Evolutionary conservation across 1,139 yeast genomes (phyloP), one percentile per base, ranked within the genome.

Genomic region (Hansenula lynferdii): DNA sequence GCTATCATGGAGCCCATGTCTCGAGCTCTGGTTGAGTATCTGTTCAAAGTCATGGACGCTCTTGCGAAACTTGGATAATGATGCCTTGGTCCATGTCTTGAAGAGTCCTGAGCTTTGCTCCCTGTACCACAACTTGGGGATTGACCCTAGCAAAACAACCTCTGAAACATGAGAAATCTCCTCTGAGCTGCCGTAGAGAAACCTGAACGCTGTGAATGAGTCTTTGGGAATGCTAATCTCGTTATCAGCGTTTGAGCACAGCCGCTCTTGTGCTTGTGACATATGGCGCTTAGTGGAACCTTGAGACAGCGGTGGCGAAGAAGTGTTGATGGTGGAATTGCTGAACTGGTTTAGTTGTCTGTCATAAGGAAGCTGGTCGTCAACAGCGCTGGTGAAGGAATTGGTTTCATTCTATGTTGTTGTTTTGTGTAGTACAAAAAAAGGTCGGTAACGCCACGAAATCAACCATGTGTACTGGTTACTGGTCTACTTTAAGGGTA

Each of bases 131-230:
- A 75, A 63, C 17, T 63, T 60, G 0, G 96, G 95, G 2, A 82
- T 59, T 0, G 73, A 70, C 0, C 96, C 96, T 3, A 87, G 53
- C 18, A 85, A 62, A 2, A 75, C 54, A 7, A 75, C 69, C 35
- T 70, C 63, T 0, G 86, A 69, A 10, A 69, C 65, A 19, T 65
- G 62, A 28, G 79, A 68, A 8, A 85, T 57, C 34, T 75, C 73
- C 8, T 58, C 46, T 0, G 85, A 70, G 3, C 70, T 62, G 12
- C 77, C 68, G 53, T 79, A 77, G 28, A 71, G 62, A 29, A 87
- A 63, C 41, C 87, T 65, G 43, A 72, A 72, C 0, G 89, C 86
- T 0, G 90, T 80, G 58, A 75, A 81, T 5, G 89, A 78, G 31
- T 37, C 28, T 5, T 17, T 16, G 8, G 47, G 47, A 17, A 41